Evolutionary conservation across 495 filamentous ascomycete genomes (phyloP).

Genomic region (Hypoxylon fuscum): DNA sequence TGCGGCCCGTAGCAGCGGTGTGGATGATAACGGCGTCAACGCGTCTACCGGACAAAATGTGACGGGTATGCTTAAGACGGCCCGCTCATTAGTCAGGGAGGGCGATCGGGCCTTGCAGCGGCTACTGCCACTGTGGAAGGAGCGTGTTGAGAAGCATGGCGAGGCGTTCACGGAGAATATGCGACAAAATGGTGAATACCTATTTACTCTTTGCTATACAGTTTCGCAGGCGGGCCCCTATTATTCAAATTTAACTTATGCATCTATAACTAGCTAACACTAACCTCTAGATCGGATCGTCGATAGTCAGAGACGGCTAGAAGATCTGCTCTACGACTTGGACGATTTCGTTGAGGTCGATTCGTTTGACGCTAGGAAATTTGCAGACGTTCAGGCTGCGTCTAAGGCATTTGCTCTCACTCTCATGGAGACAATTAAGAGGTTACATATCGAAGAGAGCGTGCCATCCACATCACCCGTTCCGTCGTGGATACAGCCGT

Average conservation of each 20-base stretch:
- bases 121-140: constrained; percentile 47
- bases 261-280: constrained; percentile 10
- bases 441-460: constrained; percentile 40
- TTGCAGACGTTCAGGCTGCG: constrained; percentile 45
- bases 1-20: constrained; percentile 9
- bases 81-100: constrained; percentile 44
- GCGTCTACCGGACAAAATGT: constrained; percentile 12
- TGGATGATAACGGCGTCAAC: constrained; percentile 24
- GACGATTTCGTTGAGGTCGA: constrained; percentile 49
- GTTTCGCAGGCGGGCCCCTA: background rate
- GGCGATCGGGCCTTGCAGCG: constrained; percentile 48
- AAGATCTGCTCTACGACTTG: constrained; percentile 52
- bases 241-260: background rate
- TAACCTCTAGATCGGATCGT: constrained; percentile 40
- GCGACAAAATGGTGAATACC: constrained; percentile 46
- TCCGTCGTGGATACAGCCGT: constrained; percentile 23
- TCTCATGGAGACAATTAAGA: constrained; percentile 46
- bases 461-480: constrained; percentile 7
- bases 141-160: constrained; percentile 46
- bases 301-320: constrained; percentile 44
- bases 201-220: constrained; percentile 2
- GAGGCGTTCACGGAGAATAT: constrained; percentile 47
- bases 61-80: constrained; percentile 41
- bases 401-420: constrained; percentile 51
- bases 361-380: constrained; percentile 44